These are phyloP conservation scores for Aurantiochytrium sp. DNA, from an alignment of 108 stramenopile genomes.

Conservation along the genomic window DNA sequence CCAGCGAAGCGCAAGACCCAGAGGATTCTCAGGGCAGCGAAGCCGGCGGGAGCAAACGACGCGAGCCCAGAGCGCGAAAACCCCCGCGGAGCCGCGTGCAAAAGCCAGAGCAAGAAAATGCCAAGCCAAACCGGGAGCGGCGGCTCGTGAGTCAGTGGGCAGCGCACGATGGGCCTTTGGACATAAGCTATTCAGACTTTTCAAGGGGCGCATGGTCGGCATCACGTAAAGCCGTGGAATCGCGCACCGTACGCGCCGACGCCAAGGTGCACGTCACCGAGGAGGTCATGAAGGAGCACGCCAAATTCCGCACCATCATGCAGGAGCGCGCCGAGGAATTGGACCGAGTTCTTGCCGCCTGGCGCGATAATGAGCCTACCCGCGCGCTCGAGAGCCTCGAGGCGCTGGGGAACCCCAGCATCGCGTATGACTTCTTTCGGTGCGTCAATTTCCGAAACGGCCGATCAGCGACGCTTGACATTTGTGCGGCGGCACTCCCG, in stretches of 20 bases:
- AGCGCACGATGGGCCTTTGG: background rate
- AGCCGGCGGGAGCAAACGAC: background rate
- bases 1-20: too few relatives aligned
- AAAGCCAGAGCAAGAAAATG: background rate
- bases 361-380: background rate
- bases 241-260: background rate
- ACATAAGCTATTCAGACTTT: background rate
- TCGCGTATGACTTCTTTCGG: background rate
- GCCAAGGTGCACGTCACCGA: background rate
- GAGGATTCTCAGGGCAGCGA: too few relatives aligned
- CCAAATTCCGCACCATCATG: background rate
- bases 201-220: background rate
- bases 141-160: background rate
- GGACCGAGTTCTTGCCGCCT: background rate
- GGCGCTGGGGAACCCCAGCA: background rate
- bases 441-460: background rate
- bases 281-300: background rate
- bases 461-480: background rate
- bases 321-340: background rate
- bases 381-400: background rate
- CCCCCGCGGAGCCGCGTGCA: background rate
- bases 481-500: slow-evolving; percentile 9
- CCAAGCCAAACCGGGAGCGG: background rate
- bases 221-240: background rate
- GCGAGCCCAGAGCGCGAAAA: background rate